Base-by-base conservation (phyloP, 1,284 basidiomycete species). In the Boletus semigastroideus region DNA sequence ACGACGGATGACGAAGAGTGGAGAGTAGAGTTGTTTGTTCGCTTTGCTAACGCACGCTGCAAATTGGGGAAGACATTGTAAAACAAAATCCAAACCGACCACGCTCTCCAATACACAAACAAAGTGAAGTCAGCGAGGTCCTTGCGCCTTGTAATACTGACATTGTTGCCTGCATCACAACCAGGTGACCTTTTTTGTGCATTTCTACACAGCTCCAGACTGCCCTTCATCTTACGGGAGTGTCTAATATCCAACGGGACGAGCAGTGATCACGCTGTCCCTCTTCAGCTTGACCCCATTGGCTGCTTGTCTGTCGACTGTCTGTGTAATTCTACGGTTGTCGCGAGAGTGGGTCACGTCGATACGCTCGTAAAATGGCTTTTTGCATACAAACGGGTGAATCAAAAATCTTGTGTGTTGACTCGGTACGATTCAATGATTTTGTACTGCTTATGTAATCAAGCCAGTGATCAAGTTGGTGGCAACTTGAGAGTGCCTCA, bases 1-100 rank as follows among this genome's bases (percentile, higher is more conserved):
- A 60, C 54, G 59, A 61, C 42, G 58, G 55, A 48, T 22, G 42
- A 55, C 49, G 38, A 37, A 37, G 49, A 59, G 50, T n/a, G 68
- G 48, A 65, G 59, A 53, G 62, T 59, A 63, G 65, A 64, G 62
- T 70, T 70, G 67, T 71, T 70, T 67, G 67, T 62, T 42, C 74
- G 70, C 71, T 75, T 72, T 67, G 68, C 72, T 74, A 74, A 77
- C 83, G 79, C 81, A 82, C 72, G 74, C 72, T 76, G 76, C 84
- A 86, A 86, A 85, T 80, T 74, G 72, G 78, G 70, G 74, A 84
- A 78, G 83, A 84, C 83, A 80, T 72, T 73, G 76, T 81, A 84
- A 84, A 84, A 86, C 83, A 86, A 79, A 75, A 78, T 74, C 72
- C 78, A 78, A 74, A 76, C 69, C 66, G 62, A 70, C 68, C 66